Evolutionary conservation across 2,329 filamentous ascomycete species (phyloP).

Genomic region (Fusarium sp.): DNA sequence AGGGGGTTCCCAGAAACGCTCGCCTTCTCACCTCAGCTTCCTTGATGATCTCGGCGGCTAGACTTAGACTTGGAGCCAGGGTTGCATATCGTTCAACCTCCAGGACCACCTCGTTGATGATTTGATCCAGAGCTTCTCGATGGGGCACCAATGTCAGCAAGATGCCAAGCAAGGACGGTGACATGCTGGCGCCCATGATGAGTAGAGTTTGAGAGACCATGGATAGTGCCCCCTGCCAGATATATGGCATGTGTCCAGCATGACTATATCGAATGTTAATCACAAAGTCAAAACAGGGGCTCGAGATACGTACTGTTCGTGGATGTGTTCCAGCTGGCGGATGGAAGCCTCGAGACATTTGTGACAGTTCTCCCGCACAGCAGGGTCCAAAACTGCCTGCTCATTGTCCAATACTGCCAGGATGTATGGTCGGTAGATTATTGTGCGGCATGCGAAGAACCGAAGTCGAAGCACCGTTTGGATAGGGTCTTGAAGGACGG

Average conservation of each 20-base stretch:
- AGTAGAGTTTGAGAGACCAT: constrained; percentile 86
- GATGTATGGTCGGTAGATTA: constrained; percentile 88
- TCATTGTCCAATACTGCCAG: constrained; percentile 84
- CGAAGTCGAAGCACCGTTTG: constrained; percentile 83
- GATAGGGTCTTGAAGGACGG: constrained; percentile 76
- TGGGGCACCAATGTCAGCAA: constrained; percentile 68
- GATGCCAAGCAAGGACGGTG: constrained; percentile 75
- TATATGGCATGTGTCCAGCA: constrained; percentile 85
- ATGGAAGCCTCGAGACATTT: constrained; percentile 86
- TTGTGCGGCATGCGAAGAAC: constrained; percentile 87
- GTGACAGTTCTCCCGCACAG: constrained; percentile 81
- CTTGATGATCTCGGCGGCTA: constrained; percentile 84
- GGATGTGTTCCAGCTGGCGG: constrained; percentile 82
- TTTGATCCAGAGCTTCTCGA: constrained; percentile 75
- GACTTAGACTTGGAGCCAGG: constrained; percentile 79
- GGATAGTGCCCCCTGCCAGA: constrained; percentile 86
- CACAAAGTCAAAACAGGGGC: background rate
- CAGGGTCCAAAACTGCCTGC: constrained; percentile 75
- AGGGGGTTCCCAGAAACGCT: constrained; percentile 65
- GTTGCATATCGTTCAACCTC: constrained; percentile 81
- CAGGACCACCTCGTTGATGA: constrained; percentile 81
- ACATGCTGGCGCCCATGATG: constrained; percentile 88
- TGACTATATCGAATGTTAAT: constrained; percentile 62
- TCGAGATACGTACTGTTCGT: constrained; percentile 72
- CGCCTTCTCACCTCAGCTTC: constrained; percentile 81